Evolutionary conservation across 2,329 filamentous ascomycete species (phyloP), one percentile per base, ranked within the genome.

Genomic region (Aureobasidium sp.): DNA sequence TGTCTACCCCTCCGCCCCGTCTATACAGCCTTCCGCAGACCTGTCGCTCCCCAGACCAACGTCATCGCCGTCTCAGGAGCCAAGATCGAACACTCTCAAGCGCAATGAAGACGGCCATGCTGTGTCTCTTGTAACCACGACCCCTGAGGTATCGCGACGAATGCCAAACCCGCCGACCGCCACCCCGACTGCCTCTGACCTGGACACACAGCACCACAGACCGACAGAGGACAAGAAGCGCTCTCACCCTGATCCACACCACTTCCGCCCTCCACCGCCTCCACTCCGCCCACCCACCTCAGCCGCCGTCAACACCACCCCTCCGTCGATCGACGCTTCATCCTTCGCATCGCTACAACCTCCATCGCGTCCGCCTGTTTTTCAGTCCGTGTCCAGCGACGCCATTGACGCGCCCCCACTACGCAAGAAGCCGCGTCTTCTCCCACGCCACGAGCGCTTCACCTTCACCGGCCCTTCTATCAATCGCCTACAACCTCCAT

Each of bases 401-500:
- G 46, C 57, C 26, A 42, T 51, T 12, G 57, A 51, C 61, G 50
- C 41, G 52, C 48, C 47, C 26, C 51, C 56, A 8, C 48, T 46
- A 20, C 50, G 26, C 13, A 69, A 69, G 60, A 65, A 65, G 29
- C 61, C 64, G 20, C 62, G 63, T 48, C 42, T 67, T 1, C 63
- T 64, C 13, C 66, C 67, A 8, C 65, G 66, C 26, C 53, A 62
- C 15, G 67, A 69, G 61, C 63, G 62, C 32, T 67, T 68, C 41
- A 62, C 44, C 34, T 67, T 68, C 39, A 32, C 59, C 29, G 62
- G 61, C 7, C 51, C 64, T 9, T 62, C 64, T n/a, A 64, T 60
- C 42, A 67, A 63, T 44, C 61, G 55, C 39, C 46, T 46, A 5
- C 71, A 76, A 62, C 78, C 78, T 3, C 73, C 74, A 0, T 81